Conservation (phyloP, 805 yeast genomes). For the Myxozyma kluyveri region DNA sequence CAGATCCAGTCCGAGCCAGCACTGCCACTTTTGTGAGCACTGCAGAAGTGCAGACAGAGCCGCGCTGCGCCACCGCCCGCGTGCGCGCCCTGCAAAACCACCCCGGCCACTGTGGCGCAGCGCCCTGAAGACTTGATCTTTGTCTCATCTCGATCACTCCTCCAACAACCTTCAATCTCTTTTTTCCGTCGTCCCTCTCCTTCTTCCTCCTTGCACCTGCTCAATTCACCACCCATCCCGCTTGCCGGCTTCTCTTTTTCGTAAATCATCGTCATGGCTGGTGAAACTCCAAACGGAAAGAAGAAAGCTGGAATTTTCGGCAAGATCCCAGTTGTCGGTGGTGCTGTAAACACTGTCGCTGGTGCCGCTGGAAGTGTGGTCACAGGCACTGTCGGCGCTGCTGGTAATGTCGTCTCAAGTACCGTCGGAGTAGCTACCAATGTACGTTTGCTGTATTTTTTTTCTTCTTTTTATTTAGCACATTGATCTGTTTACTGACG, state of each 20-base stretch:
- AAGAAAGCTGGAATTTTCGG: constrained; percentile 7
- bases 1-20: no score
- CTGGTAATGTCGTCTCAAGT: constrained; percentile 8
- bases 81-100: no score
- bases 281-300: constrained; percentile 3
- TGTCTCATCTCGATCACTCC: not conserved
- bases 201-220: constrained; percentile 1
- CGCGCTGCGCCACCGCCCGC: no score
- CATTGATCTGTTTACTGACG: not conserved
- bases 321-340: constrained; percentile 15
- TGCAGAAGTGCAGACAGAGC: no score
- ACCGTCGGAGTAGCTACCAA: constrained; percentile 12
- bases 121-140: not conserved
- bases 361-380: constrained; percentile 17
- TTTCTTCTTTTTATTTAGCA: not conserved
- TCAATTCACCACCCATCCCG: no score
- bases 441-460: constrained; percentile 5
- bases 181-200: not conserved
- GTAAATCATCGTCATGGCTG: constrained; percentile 13
- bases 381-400: constrained; percentile 2
- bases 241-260: no score
- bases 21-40: no score
- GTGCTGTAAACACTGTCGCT: constrained; percentile 3
- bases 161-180: not conserved
- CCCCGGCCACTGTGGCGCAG: no score